These are phyloP conservation scores for Barbatosphaeria neglecta DNA, from an alignment of 495 filamentous ascomycete species.

Conservation along the genomic window DNA sequence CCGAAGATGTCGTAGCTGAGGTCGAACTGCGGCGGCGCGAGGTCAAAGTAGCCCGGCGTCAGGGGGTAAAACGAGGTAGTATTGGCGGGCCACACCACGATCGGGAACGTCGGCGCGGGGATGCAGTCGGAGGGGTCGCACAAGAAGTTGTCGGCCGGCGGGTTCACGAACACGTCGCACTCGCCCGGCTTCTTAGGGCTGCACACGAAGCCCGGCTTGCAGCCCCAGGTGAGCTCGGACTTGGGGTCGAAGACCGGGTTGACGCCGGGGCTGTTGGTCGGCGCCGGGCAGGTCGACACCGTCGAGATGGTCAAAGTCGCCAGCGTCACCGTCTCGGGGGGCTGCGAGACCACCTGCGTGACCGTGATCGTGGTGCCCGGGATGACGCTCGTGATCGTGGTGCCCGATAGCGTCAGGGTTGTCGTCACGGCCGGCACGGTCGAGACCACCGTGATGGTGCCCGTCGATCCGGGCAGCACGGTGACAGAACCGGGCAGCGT, in stretches of 20 bases:
- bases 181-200: conserved; percentile 28
- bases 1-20: conserved; percentile 51
- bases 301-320: conserved; percentile 12
- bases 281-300: conserved; percentile 18
- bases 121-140: conserved; percentile 47
- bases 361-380: conserved; percentile 15
- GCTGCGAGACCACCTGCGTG: conserved; percentile 9
- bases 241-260: neutral
- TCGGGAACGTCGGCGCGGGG: conserved; percentile 24
- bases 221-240: conserved; percentile 45
- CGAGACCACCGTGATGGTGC: conserved; percentile 9
- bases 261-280: conserved; percentile 7
- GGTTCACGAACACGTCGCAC: conserved; percentile 43
- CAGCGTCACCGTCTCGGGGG: conserved; percentile 8
- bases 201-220: conserved; percentile 52
- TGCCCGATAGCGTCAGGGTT: conserved; percentile 10
- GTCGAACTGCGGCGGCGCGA: conserved; percentile 51
- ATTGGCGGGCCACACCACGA: conserved; percentile 29
- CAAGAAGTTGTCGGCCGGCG: conserved; percentile 39
- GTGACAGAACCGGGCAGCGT: conserved; percentile 16
- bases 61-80: conserved; percentile 39
- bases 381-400: conserved; percentile 15
- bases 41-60: conserved; percentile 48
- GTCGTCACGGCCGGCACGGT: conserved; percentile 9
- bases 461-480: conserved; percentile 16